phyloP scores from a whole-genome alignment of 2,329 filamentous ascomycete genomes.

The Colletotrichum falcatum region DNA sequence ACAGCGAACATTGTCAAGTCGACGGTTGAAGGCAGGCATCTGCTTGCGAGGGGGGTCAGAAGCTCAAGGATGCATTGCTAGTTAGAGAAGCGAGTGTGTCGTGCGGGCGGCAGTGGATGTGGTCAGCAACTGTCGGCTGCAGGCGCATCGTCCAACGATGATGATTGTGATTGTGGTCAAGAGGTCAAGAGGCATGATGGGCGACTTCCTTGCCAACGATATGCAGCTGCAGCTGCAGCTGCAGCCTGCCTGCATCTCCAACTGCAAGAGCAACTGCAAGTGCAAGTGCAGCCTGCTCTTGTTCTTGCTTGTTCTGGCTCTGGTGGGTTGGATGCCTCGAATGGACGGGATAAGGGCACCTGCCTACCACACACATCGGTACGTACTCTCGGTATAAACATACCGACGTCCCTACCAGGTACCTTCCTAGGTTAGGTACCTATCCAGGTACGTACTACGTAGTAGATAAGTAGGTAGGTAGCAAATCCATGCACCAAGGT shows the following conservation, averaged over 20 bases:
- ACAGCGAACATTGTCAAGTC: constrained; percentile 15
- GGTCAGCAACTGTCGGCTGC: not conserved
- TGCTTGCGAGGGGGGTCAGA: constrained; percentile 12
- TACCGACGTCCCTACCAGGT: not conserved
- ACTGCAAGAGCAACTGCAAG: not conserved
- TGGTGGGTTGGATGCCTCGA: not conserved
- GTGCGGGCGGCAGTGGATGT: not conserved
- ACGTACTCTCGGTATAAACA: not conserved
- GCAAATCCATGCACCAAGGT: too few relatives aligned
- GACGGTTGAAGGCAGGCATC: constrained; percentile 24
- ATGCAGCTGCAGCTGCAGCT: not conserved
- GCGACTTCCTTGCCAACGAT: not conserved
- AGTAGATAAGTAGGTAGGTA: not conserved
- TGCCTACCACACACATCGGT: too few relatives aligned
- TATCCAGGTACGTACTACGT: too few relatives aligned
- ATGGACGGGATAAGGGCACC: not conserved
- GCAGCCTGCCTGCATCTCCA: not conserved
- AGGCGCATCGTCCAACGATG: too few relatives aligned
- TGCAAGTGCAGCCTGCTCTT: not conserved
- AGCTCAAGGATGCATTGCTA: constrained; percentile 6
- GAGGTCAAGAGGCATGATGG: not conserved
- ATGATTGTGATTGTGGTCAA: too few relatives aligned
- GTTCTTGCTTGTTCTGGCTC: not conserved
- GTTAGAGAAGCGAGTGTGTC: not conserved
- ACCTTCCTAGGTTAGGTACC: not conserved